Base-by-base conservation (phyloP, 2,329 filamentous ascomycete genomes). In the Ilyonectria sp. region DNA sequence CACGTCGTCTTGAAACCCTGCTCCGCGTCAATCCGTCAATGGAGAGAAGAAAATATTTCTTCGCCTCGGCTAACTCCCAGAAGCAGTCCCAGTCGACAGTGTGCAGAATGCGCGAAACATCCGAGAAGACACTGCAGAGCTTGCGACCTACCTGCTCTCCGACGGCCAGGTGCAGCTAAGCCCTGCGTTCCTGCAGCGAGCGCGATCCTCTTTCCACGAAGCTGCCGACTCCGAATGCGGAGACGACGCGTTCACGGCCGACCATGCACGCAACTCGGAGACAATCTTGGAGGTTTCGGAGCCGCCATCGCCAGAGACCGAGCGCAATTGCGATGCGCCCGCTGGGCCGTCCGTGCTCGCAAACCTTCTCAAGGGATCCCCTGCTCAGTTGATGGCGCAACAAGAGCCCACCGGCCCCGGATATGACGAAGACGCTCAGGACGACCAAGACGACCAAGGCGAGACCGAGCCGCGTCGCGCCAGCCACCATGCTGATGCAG, bases 111-210 rank as follows among this genome's bases (percentile, higher is more conserved):
- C 93, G 37, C 90, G 91, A 66, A 93, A 91, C 71, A 92, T 97
- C 46, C 92, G 94, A 70, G 92, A 96, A 81, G 92, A 96, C 77
- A 97, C 94, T 2, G 93, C 94, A 58, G 94, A 97, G 81, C 86
- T 97, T 63, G 94, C 94, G 49, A 94, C 90, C 19, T 94, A 95
- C 78, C 91, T 94, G 56, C 87, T 97, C 31, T 91, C 91, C 44
- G 90, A 93, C 73, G 86, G 87, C 73, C 82, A 85, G 64, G 79
- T 82, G 65, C 74, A 78, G 49, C 82, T 80, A 49, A 83, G 79
- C 67, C 81, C 84, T 5, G 82, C 83, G 10, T 86, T 89, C 65
- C 80, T 89, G n/a, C 78, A 79, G 26, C 78, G 79, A 44, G 70
- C 74, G 8, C 75, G 79, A 65, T 61, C 74, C 15, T 79, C 78